Evolutionary conservation across 441 rosid species (phyloP), one percentile per base, ranked within the genome.

Genomic region (Brassica hybrid): DNA sequence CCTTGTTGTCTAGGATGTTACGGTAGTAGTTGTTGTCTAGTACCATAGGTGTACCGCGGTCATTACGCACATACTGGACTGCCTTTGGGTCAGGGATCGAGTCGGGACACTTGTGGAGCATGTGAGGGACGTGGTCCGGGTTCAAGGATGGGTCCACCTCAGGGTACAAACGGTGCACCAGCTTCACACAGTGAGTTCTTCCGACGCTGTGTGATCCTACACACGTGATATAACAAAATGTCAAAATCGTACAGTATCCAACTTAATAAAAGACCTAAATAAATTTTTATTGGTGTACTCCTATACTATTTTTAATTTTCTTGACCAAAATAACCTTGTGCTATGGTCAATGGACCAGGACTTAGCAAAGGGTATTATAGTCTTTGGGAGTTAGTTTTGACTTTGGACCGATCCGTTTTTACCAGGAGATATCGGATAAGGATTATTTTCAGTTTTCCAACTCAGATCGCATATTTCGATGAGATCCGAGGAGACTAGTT

Each of bases 1-100:
- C 99, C 86, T 95, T 95, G 85, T 88, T 91, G 88, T 93, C 98
- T 84, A 95, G 79, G 12, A 95, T 89, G 86, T 95, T 95, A 63
- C 94, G 90, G 89, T 95, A 95, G 85, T 93, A 93, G 79, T 93
- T 91, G 91, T 95, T 95, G 86, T 95, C 99, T 30, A 95, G 82
- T 0, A 84, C 71, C 99, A 91, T 95, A 54, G 98, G 99, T 0
- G 99, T 95, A 13, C 98, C 98, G 1, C 97, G 85, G 89, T 95
- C 99, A 43, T 95, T 95, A 77, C 99, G 88, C 76, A 93, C 99
- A 69, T 95, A 95, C 76, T 95, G 98, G n/a, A 93, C 99, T 0
- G 96, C 97, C 77, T 95, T 95, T 0, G 98, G 99, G 82, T 95
- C 98, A 6, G 97, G 99, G 84, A 93, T 90, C 9, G 94, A 77